Percentiles rank a stretch among this genome's conserved stretches.
Conservation (phyloP, 2,329 filamentous ascomycete species). For the Teratosphaeria destructans region DNA sequence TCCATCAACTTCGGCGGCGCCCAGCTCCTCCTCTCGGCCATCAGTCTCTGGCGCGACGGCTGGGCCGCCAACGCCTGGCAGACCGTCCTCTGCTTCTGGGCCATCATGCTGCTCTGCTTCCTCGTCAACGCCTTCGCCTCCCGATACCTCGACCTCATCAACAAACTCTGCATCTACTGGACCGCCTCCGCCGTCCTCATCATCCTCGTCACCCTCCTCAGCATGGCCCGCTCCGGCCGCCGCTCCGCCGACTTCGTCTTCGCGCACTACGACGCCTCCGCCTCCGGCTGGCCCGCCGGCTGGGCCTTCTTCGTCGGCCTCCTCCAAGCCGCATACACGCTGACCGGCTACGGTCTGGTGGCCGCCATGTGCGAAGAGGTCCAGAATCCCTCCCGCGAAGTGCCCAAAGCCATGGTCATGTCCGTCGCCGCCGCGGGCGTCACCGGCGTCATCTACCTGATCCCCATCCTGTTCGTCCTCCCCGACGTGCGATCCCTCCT, state of each 20-base stretch:
- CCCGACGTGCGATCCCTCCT: constrained; percentile 57
- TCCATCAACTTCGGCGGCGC: constrained; percentile 64
- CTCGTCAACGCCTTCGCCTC: constrained; percentile 54
- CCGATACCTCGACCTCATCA: constrained; percentile 55
- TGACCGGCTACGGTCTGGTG: constrained; percentile 51
- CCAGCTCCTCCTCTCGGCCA: constrained; percentile 56
- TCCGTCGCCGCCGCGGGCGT: constrained; percentile 57
- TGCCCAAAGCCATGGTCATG: constrained; percentile 60
- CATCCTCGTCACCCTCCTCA: constrained; percentile 55
- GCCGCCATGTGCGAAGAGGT: constrained; percentile 65
- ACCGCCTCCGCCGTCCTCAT: constrained; percentile 56
- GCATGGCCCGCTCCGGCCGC: constrained; percentile 45
- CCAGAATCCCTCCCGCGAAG: constrained; percentile 56
- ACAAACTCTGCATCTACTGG: constrained; percentile 66
- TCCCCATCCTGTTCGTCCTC: constrained; percentile 67
- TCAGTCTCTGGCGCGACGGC: constrained; percentile 59
- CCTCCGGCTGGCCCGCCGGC: constrained; percentile 55
- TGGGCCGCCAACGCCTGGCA: constrained; percentile 59
- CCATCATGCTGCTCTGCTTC: constrained; percentile 56
- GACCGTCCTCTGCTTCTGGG: constrained; percentile 63
- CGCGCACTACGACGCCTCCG: constrained; percentile 54
- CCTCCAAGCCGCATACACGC: constrained; percentile 52
- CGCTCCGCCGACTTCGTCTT: constrained; percentile 57
- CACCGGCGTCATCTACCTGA: constrained; percentile 56
- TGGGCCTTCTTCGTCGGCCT: constrained; percentile 67